phyloP scores from a whole-genome alignment of 2,329 filamentous ascomycete genomes.

The Biscogniauxia sp. region DNA sequence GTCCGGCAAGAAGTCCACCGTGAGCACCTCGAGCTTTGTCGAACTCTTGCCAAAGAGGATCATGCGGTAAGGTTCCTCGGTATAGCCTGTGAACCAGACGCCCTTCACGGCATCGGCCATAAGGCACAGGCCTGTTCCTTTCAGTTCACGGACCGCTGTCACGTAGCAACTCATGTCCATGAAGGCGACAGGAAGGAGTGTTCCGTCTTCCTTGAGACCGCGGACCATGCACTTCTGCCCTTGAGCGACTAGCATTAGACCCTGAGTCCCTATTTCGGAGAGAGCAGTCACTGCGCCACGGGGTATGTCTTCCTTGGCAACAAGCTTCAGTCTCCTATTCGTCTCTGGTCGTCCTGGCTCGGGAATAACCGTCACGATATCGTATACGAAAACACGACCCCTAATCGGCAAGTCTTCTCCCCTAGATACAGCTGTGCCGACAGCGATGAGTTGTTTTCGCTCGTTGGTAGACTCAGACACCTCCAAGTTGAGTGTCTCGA shows the following conservation, averaged over 20 bases:
- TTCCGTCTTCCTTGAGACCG: slow-evolving; percentile 92
- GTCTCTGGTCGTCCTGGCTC: slow-evolving; percentile 84
- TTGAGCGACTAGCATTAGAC: slow-evolving; percentile 84
- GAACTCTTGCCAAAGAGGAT: slow-evolving; percentile 86
- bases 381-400: slow-evolving; percentile 85
- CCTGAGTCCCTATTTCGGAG: slow-evolving; percentile 80
- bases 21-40: slow-evolving; percentile 72
- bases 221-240: slow-evolving; percentile 97
- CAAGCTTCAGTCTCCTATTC: slow-evolving; percentile 77
- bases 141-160: slow-evolving; percentile 77
- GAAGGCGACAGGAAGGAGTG: slow-evolving; percentile 89
- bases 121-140: slow-evolving; percentile 78
- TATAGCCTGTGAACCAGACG: slow-evolving; percentile 94
- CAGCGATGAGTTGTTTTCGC: slow-evolving; percentile 74
- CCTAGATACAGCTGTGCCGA: slow-evolving; percentile 81
- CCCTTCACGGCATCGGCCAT: slow-evolving; percentile 91
- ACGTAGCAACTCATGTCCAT: slow-evolving; percentile 97
- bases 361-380: slow-evolving; percentile 87
- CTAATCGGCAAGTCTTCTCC: slow-evolving; percentile 88
- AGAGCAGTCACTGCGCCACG: slow-evolving; percentile 88
- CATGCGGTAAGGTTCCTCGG: slow-evolving; percentile 95
- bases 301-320: slow-evolving; percentile 86
- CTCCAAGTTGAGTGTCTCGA: slow-evolving; percentile 82
- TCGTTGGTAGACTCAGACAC: slow-evolving; percentile 89
- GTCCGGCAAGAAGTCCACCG: slow-evolving; percentile 85